Evolutionary conservation across 768 basidiomycete genomes (phyloP), one percentile per base, ranked within the genome.

Genomic region (Roridomyces roridus): DNA sequence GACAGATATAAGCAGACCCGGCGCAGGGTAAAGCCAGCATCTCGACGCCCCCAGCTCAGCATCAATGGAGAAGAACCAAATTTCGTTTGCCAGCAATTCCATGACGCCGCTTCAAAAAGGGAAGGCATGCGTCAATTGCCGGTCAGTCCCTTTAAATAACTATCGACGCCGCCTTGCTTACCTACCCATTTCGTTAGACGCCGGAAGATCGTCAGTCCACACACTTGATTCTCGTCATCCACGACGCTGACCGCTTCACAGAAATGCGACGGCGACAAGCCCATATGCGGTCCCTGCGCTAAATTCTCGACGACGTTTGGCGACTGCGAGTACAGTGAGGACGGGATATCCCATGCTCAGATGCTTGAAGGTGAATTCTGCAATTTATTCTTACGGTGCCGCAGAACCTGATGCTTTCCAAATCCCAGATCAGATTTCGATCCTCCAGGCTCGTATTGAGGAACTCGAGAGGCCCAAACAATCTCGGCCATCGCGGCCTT

Each of bases 281-380:
- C 63, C 1, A 55, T 60, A 10, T 64, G 63, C 28, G 58, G 59
- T 9, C 63, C 42, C 21, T 64, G 63, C 35, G 43, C 46, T 0
- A 43, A 43, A 45, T 47, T 36, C 37, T 34, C 59, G 4, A 31
- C 24, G 15, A 23, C 45, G 6, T 51, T 56, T 10, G 59, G 51
- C 6, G 63, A 64, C 34, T 64, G 63, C 18, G 58, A 60, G 37
- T 64, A 57, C 47, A 29, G 36, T 4, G 63, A 64, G 20, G 25
- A 31, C 12, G 63, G 63, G 1, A 59, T 25, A 15, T 57, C 63
- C 5, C 36, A 34, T 20, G 50, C 26, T 12, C 55, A 64, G 26
- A 34, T 61, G 7, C 50, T 64, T 15, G 63, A 64, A 46, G 59
- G 60, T 57, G 14, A 26, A 3, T 20, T 18, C 7, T 37, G 14